Base-by-base conservation (phyloP, 176 grass and related monocot genomes). In the Ananas comosus region DNA sequence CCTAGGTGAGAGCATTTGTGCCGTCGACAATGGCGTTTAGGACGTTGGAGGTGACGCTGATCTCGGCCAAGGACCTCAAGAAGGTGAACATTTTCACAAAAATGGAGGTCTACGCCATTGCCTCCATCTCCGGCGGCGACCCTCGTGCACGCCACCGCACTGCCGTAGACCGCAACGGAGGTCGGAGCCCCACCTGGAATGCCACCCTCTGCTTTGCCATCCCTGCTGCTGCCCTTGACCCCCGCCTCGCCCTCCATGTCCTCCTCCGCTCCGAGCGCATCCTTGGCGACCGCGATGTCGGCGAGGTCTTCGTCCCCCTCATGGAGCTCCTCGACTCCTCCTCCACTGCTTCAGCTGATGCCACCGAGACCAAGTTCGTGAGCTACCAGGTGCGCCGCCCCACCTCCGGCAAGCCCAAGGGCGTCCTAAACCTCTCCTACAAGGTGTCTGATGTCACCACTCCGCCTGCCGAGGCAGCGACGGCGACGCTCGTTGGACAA, bases 321-420 rank as follows among this genome's bases (percentile, higher is more conserved):
- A 74, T 63, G 12, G 83, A 91, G n/a, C 83, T 91, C 51, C 33
- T 96, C 0, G 48, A 80, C 18, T 64, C 75, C 18, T 64, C 75
- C 2, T 14, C 69, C 53, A 22, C 51, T 0, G 27, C 13, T 13
- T 18, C 54, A 2, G 50, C 10, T 2, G 70, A 9, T 27, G 25
- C 25, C 54, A 16, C 9, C n/a, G 14, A 59, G 0, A 13, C 64
- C 6, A 85, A 75, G 83, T 75, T 85, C 3, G 79, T 71, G 2
- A 91, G 86, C 69, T 96, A 89, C 66, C 88, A 96, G 73, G 88
- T 96, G 8, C 76, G 88, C 24, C 74, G 83, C 1, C 88, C 79
- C 0, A 0, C 47, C 17, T 87, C 85, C 11, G 88, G 86, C 10
- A 85, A 85, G 63, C 51, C 81, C 13, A 80, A 85, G 19, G 92